These are phyloP conservation scores for Elsinoe arachidis DNA, from an alignment of 2,329 filamentous ascomycete genomes.

Conservation along the genomic window DNA sequence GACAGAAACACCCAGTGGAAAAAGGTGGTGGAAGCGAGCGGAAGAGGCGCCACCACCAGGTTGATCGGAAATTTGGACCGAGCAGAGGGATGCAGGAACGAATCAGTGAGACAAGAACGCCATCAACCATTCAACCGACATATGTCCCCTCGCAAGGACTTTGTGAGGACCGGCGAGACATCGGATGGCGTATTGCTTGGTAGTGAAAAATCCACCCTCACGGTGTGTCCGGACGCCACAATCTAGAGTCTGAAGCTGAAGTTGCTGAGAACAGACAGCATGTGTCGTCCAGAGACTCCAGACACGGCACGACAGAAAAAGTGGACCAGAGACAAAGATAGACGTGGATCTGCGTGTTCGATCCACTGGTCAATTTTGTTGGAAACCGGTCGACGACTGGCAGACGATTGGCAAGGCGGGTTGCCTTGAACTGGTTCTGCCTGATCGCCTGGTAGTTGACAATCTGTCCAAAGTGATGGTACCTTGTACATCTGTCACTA, in stretches of 20 bases:
- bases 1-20: background rate
- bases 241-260: background rate
- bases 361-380: background rate
- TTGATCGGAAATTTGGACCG: slow-evolving; percentile 7
- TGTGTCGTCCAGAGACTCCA: background rate
- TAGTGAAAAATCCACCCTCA: background rate
- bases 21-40: slow-evolving; percentile 1
- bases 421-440: too few species aligned
- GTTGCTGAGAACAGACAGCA: background rate
- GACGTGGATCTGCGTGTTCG: background rate
- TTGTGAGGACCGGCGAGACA: background rate
- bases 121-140: background rate
- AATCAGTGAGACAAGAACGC: background rate
- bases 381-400: background rate
- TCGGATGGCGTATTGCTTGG: background rate
- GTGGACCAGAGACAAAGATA: background rate
- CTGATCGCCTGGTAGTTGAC: background rate
- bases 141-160: background rate
- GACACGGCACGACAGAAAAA: background rate
- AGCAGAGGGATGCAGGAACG: background rate
- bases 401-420: background rate
- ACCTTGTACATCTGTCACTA: too few species aligned
- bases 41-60: slow-evolving; percentile 6
- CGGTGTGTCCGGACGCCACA: slow-evolving; percentile 1
- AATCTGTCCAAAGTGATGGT: background rate